Evolutionary conservation across 169 alveolate species (phyloP), one percentile per base, ranked within the genome.

Genomic region (Eimeria sp.): DNA sequence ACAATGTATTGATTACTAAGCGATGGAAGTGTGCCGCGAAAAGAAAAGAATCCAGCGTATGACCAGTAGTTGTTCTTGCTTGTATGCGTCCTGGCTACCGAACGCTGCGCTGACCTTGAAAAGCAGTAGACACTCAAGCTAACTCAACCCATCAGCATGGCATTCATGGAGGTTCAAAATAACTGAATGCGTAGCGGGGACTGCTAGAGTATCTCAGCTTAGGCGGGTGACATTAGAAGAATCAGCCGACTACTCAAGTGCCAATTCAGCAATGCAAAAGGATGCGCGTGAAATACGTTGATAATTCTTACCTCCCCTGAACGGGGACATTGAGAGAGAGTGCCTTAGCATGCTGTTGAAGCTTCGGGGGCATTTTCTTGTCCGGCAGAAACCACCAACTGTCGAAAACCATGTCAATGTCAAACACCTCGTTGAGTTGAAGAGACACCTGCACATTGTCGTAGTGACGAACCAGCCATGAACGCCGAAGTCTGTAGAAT

Each of bases 311-410:
- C 95, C 95, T 92, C 67, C 95, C 95, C 57, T 76, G 91, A 25
- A 78, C 51, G 2, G 95, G 95, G 40, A 78, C 95, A 70, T 75
- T 78, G 73, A 92, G 72, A n/a, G 87, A 84, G 34, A 92, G 91
- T 18, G 86, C 67, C 43, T 92, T 92, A 18, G 95, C 76, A 34
- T 75, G 67, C 25, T 58, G 58, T 49, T 72, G 90, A 10, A 92
- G 86, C 72, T 92, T 75, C 27, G n/a, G 67, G 20, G 95, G 95
- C 95, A 92, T 92, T 40, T 78, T 84, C 58, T 78, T 75, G 72
- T 92, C 95, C 65, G 98, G 97, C 30, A 97, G 75, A 63, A 97
- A 97, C 78, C 96, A 95, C 98, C 98, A 97, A 76, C 95, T 95
- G 63, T 95, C 97, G 57, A 97, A 73, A 47, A 96, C 92, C 89